Evolutionary conservation across 306 rosid genomes (phyloP), one percentile per base, ranked within the genome.

Genomic region (Casuarina equisetifolia): DNA sequence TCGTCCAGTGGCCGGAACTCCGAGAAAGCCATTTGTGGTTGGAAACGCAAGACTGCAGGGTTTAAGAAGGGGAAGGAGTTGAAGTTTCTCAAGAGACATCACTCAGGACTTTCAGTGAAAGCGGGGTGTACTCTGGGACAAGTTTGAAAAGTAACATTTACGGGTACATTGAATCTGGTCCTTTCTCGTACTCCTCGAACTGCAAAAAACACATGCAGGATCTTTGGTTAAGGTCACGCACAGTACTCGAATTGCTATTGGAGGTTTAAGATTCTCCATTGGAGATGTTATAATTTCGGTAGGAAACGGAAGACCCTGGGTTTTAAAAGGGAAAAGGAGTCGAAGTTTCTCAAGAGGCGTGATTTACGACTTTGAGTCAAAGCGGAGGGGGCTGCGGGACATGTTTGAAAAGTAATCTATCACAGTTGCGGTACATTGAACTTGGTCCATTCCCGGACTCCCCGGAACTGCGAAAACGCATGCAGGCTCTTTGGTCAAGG

Each of bases 1-100:
- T 92, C 97, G 53, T 95, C 71, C 64, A 95, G 86, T 2, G 92
- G 90, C 19, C 85, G 77, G 76, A 84, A 92, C 81, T 89, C 91
- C 0, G 92, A 76, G 82, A 89, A 95, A 73, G 87, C 74, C 97
- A 95, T 90, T 25, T 42, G 36, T 10, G 9, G 44, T 13, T 5
- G 64, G 46, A 66, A 25, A 9, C 58, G 12, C 3, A 15, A 38
- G 19, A 63, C 51, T 49, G 0, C 15, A 20, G 70, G 76, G 54
- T 17, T 44, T 39, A 70, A 38, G n/a, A 63, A 63, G 16, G 10
- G 62, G 9, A 9, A 63, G 69, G 3, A 2, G 2, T 13, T 38
- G 20, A 62, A n/a, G 9, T 62, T 62, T 38, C 6, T 62, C 4
- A 36, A 36, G 9, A 35, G 42, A 19, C 0, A 9, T 13, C 44